Percentiles rank a stretch among this genome's conserved stretches.
Conservation (phyloP, 2,329 filamentous ascomycete species). For the Botryotinia convoluta region DNA sequence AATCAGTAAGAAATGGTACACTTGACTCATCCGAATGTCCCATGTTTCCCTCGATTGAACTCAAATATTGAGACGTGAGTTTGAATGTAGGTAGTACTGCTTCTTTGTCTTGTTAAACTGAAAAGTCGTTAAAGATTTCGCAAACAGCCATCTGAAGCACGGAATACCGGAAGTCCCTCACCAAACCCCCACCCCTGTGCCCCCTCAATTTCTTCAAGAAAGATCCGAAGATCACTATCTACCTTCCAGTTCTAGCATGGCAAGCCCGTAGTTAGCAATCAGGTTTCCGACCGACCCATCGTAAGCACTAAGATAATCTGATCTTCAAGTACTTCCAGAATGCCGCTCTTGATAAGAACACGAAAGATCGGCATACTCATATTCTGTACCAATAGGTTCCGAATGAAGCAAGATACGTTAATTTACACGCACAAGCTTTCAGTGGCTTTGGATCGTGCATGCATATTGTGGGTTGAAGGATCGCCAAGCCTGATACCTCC, state of each 20-base stretch:
- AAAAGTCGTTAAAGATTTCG: background rate
- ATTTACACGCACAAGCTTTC: background rate
- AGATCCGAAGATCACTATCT: background rate
- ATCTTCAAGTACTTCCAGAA: background rate
- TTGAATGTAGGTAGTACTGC: background rate
- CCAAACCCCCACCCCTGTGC: background rate
- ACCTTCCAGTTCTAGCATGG: background rate
- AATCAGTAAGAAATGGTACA: conserved; percentile 6
- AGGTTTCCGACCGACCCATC: too few species aligned
- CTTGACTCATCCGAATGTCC: conserved; percentile 13
- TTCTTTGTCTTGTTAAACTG: background rate
- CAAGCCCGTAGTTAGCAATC: background rate
- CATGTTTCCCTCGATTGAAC: background rate
- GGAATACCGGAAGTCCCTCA: background rate
- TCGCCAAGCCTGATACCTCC: background rate
- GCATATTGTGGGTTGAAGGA: conserved; percentile 8
- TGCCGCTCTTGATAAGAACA: background rate
- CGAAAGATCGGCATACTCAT: background rate
- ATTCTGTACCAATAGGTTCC: background rate
- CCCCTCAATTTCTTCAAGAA: background rate
- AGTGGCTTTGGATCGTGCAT: background rate
- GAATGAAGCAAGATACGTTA: background rate
- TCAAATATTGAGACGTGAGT: background rate
- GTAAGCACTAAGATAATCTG: background rate
- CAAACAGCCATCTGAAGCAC: background rate